Conservation (phyloP, 495 filamentous ascomycete genomes). For the Neurospora cerealis region DNA sequence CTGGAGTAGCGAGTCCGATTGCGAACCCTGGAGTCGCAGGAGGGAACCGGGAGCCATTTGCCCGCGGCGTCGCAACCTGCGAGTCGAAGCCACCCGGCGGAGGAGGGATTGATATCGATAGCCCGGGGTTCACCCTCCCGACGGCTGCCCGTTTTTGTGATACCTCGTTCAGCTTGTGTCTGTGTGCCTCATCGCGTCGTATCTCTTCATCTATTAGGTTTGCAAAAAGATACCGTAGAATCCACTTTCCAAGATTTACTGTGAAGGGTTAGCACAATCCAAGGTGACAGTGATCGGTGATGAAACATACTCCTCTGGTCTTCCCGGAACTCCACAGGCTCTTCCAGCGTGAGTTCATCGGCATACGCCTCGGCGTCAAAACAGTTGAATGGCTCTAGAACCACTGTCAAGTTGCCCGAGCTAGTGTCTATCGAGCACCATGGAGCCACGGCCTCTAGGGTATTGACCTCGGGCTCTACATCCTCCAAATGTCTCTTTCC, state of each 20-base stretch:
- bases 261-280: slow-evolving; percentile 2
- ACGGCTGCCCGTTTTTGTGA: slow-evolving; percentile 46
- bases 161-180: slow-evolving; percentile 52
- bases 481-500: slow-evolving; percentile 91
- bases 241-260: slow-evolving; percentile 95
- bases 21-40: slow-evolving; percentile 61
- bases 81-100: slow-evolving; percentile 30
- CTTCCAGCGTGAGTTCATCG: slow-evolving; percentile 66
- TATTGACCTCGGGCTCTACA: slow-evolving; percentile 80
- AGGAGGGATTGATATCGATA: slow-evolving; percentile 61
- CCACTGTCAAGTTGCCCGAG: slow-evolving; percentile 80
- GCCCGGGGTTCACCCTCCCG: slow-evolving; percentile 47
- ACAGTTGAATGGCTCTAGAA: slow-evolving; percentile 89
- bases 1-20: slow-evolving; percentile 73
- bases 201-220: slow-evolving; percentile 86
- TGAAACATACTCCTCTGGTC: slow-evolving; percentile 78
- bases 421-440: slow-evolving; percentile 94
- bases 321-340: slow-evolving; percentile 70
- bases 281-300: background rate
- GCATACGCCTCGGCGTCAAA: slow-evolving; percentile 98
- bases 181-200: slow-evolving; percentile 62
- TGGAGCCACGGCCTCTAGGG: slow-evolving; percentile 75
- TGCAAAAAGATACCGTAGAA: slow-evolving; percentile 85
- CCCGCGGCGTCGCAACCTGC: slow-evolving; percentile 51
- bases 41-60: slow-evolving; percentile 46